phyloP scores from a whole-genome alignment of 1,139 yeast species.

The Saccharomyces hybrid region DNA sequence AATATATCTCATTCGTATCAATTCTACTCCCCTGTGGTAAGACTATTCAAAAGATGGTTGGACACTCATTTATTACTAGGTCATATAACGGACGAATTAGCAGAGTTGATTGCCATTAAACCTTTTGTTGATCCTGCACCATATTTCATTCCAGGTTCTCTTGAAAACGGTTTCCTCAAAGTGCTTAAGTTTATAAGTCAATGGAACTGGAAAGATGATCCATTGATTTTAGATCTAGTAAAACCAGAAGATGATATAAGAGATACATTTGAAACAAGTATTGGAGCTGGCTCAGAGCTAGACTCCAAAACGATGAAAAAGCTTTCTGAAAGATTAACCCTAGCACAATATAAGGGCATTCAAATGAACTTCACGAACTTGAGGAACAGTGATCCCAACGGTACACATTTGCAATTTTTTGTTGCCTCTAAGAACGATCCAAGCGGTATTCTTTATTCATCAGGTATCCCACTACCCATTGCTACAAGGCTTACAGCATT shows the following conservation, averaged over 20 bases:
- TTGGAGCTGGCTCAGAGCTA: slow-evolving; percentile 28
- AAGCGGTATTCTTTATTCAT: slow-evolving; percentile 79
- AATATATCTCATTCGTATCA: slow-evolving; percentile 67
- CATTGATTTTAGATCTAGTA: slow-evolving; percentile 68
- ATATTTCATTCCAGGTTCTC: slow-evolving; percentile 67
- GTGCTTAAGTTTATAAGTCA: slow-evolving; percentile 58
- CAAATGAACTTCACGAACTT: slow-evolving; percentile 56
- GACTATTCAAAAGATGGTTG: slow-evolving; percentile 84
- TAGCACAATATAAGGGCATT: slow-evolving; percentile 54
- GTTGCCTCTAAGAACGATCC: slow-evolving; percentile 76
- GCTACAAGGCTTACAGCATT: slow-evolving; percentile 84
- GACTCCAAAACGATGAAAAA: slow-evolving; percentile 27
- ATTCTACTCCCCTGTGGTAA: slow-evolving; percentile 68
- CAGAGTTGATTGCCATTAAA: slow-evolving; percentile 74
- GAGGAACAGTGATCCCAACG: slow-evolving; percentile 73
- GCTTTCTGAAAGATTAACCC: slow-evolving; percentile 56
- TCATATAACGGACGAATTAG: slow-evolving; percentile 67
- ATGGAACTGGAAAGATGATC: slow-evolving; percentile 95
- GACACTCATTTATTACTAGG: slow-evolving; percentile 60
- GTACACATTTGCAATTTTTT: slow-evolving; percentile 70
- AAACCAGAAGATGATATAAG: slow-evolving; percentile 38
- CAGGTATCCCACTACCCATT: slow-evolving; percentile 61
- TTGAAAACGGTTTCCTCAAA: slow-evolving; percentile 73
- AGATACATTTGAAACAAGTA: slow-evolving; percentile 29
- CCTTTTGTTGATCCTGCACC: slow-evolving; percentile 87